A percentile compares a stretch with the other conserved stretches of the same genome.
Conservation (phyloP, 441 rosid genomes). For the Theobroma grandiflorum region DNA sequence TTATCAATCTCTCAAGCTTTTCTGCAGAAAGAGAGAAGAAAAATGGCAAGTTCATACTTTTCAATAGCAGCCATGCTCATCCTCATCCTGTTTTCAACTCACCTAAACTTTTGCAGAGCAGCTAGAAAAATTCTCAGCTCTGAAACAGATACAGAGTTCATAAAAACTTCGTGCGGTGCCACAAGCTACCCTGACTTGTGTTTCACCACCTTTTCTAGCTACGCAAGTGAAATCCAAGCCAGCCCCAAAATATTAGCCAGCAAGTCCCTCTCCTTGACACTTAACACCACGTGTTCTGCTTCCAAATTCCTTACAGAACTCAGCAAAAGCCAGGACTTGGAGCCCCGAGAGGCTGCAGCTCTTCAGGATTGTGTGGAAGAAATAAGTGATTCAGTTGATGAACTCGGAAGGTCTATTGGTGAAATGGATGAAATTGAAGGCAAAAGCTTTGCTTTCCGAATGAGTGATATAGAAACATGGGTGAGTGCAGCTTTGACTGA, state of each 20-base stretch:
- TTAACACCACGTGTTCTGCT: slow-evolving; percentile 56
- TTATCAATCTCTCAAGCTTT: slow-evolving; percentile 2
- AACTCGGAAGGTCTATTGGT: slow-evolving; percentile 55
- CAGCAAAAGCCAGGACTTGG: slow-evolving; percentile 46
- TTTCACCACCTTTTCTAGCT: slow-evolving; percentile 53
- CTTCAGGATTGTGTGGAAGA: slow-evolving; percentile 73
- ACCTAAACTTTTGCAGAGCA: neutral
- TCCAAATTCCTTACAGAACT: slow-evolving; percentile 51
- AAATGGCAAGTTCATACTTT: slow-evolving; percentile 3
- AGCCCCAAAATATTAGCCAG: slow-evolving; percentile 58
- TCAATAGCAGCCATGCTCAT: neutral
- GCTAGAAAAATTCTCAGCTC: neutral
- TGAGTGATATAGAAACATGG: slow-evolving; percentile 89
- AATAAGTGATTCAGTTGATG: slow-evolving; percentile 64
- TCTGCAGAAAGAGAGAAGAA: neutral
- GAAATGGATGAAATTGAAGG: slow-evolving; percentile 52
- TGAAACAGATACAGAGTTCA: slow-evolving; percentile 47
- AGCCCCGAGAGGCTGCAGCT: slow-evolving; percentile 59
- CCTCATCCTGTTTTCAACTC: neutral
- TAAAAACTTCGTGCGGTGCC: slow-evolving; percentile 60
- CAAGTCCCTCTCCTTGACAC: slow-evolving; percentile 68
- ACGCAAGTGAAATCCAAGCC: slow-evolving; percentile 54
- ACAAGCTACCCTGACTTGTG: slow-evolving; percentile 74
- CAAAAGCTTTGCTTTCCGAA: slow-evolving; percentile 63
- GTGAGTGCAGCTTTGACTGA: slow-evolving; percentile 86